Conservation (phyloP, 179 eudicot genomes). For the Corrigiola litoralis region DNA sequence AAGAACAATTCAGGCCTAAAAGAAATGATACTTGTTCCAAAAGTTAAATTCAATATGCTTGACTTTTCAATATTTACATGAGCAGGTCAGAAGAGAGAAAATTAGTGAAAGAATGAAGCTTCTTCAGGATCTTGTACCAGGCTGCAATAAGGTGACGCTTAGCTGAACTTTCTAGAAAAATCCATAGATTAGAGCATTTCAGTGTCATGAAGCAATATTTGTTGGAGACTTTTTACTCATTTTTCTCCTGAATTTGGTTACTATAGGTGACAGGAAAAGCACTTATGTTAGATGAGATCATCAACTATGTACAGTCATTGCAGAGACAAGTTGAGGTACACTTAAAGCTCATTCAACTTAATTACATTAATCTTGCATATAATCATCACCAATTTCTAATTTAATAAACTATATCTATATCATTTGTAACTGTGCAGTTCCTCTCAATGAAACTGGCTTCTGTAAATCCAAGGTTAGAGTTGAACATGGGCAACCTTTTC, state of each 20-base stretch:
- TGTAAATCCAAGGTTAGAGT: constrained; percentile 52
- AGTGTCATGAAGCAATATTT: not conserved
- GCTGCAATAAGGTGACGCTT: constrained; percentile 92
- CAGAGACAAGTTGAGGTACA: constrained; percentile 92
- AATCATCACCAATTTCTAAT: not conserved
- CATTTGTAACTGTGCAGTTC: constrained; percentile 36
- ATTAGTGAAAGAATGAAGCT: constrained; percentile 96
- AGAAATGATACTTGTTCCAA: not conserved
- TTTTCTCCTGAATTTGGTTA: constrained; percentile 4
- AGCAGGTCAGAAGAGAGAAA: constrained; percentile 86
- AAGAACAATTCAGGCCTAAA: too few species aligned
- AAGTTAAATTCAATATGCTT: not conserved
- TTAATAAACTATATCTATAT: not conserved
- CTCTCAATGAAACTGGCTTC: constrained; percentile 84
- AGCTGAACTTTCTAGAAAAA: too few species aligned
- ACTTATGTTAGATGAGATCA: constrained; percentile 89
- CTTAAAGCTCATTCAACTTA: not conserved
- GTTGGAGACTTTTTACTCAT: not conserved
- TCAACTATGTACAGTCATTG: constrained; percentile 81
- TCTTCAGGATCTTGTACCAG: constrained; percentile 93
- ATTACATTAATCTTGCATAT: not conserved
- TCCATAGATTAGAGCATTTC: not conserved
- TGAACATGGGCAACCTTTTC: constrained; percentile 42
- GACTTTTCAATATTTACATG: not conserved
- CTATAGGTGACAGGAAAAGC: constrained; percentile 88